Conservation (phyloP, 495 filamentous ascomycete species). For the Daldinia bambusicola region DNA sequence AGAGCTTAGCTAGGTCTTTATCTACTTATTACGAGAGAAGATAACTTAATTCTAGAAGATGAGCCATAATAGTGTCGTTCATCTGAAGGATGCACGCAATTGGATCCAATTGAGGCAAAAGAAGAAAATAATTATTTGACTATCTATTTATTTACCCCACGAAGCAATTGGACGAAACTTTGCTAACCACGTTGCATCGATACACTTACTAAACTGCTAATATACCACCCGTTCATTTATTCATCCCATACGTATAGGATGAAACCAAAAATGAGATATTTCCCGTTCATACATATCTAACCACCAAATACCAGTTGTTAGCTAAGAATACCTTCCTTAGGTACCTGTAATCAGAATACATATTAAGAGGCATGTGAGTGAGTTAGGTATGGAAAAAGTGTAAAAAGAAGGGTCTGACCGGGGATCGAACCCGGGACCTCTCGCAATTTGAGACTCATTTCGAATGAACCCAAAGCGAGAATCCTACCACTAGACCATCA, state of each 20-base stretch:
- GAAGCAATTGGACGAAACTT: background rate
- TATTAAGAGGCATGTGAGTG: too few species aligned
- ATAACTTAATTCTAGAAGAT: background rate
- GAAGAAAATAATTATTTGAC: too few species aligned
- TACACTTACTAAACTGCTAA: background rate
- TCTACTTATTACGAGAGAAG: too few species aligned
- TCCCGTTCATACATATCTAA: background rate
- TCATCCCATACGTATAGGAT: too few species aligned
- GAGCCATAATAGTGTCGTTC: too few species aligned
- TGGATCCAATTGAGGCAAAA: too few species aligned
- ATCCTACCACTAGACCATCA: constrained; percentile 47
- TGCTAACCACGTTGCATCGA: constrained; percentile 1
- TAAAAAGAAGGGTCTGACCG: constrained; percentile 38
- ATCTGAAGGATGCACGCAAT: too few species aligned
- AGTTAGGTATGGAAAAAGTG: background rate
- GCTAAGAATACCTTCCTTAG: too few species aligned
- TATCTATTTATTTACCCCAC: background rate
- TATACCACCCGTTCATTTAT: background rate
- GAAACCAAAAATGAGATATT: background rate
- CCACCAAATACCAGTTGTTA: too few species aligned
- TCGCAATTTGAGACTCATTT: constrained; percentile 27
- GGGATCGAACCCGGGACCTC: constrained; percentile 46
- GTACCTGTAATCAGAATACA: too few species aligned
- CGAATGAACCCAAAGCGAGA: constrained; percentile 38
- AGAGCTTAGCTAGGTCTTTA: too few species aligned